phyloP scores from a whole-genome alignment of 768 basidiomycete genomes.

The Amanita fuliginea region DNA sequence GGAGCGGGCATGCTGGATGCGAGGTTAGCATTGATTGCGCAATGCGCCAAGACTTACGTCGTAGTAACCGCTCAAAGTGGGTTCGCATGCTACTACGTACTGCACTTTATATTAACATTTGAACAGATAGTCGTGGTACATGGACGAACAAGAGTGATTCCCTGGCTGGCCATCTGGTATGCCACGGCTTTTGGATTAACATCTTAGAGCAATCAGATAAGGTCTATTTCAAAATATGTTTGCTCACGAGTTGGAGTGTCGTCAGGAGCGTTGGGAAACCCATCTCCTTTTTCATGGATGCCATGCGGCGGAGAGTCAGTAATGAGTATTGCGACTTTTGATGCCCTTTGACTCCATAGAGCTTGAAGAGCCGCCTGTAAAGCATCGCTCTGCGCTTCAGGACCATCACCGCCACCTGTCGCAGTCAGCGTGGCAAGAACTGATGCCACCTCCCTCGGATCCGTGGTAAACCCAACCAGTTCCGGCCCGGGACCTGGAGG shows the following conservation, averaged over 20 bases:
- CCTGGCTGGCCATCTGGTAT: constrained; percentile 35
- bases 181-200: constrained; percentile 20
- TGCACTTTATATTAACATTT: constrained; percentile 11
- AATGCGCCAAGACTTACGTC: neutral
- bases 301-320: constrained; percentile 54
- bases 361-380: constrained; percentile 35
- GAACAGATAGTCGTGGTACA: constrained; percentile 1
- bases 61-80: constrained; percentile 12
- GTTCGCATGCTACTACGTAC: constrained; percentile 53
- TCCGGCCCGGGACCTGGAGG: neutral
- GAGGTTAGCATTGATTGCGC: neutral
- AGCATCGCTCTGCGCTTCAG: constrained; percentile 48
- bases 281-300: constrained; percentile 42
- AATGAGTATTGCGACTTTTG: constrained; percentile 44
- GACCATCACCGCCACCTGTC: constrained; percentile 39
- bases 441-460: constrained; percentile 16
- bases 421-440: constrained; percentile 23
- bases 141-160: constrained; percentile 37
- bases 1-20: neutral
- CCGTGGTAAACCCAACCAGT: neutral
- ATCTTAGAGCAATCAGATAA: constrained; percentile 7
- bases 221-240: neutral
- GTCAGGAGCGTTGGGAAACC: constrained; percentile 15
- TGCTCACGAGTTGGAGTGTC: neutral
- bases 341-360: constrained; percentile 36